Evolutionary conservation across 1,284 basidiomycete genomes (phyloP).

Genomic region (Naganishia sp.): DNA sequence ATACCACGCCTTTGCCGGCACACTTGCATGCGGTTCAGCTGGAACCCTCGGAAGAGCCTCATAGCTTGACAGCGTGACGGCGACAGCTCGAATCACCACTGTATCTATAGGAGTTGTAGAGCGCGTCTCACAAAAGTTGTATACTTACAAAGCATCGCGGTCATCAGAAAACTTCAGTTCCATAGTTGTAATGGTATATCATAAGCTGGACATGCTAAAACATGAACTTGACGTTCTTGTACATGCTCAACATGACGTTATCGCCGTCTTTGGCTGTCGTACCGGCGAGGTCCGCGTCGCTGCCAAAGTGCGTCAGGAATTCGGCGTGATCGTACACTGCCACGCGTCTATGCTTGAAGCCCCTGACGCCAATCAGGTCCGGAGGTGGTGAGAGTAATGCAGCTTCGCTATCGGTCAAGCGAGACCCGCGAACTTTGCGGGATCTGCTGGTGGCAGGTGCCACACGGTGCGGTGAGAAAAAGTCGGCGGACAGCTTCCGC

Average conservation of each 20-base stretch:
- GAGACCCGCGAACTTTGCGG: neutral
- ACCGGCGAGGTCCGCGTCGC: constrained; percentile 39
- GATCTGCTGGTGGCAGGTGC: neutral
- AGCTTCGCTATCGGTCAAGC: neutral
- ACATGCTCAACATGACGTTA: constrained; percentile 51
- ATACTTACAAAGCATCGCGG: neutral
- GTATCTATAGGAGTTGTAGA: neutral
- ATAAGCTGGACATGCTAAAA: constrained; percentile 39
- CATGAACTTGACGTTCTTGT: constrained; percentile 53
- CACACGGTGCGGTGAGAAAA: constrained; percentile 21
- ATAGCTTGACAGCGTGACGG: neutral
- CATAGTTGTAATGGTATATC: neutral
- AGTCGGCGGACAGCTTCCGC: constrained; percentile 22
- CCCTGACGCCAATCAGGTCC: constrained; percentile 39
- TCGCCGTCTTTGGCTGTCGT: constrained; percentile 47
- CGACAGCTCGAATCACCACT: neutral
- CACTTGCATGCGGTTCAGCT: constrained; percentile 13
- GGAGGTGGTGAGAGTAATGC: constrained; percentile 7
- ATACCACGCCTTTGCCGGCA: constrained; percentile 10
- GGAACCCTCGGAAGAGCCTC: neutral
- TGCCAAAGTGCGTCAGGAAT: constrained; percentile 47
- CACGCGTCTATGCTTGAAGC: constrained; percentile 46
- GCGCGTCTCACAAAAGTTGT: neutral
- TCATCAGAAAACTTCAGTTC: neutral
- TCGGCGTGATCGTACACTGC: constrained; percentile 50